phyloP scores from a whole-genome alignment of 441 rosid genomes.

The Isatis lusitanica region DNA sequence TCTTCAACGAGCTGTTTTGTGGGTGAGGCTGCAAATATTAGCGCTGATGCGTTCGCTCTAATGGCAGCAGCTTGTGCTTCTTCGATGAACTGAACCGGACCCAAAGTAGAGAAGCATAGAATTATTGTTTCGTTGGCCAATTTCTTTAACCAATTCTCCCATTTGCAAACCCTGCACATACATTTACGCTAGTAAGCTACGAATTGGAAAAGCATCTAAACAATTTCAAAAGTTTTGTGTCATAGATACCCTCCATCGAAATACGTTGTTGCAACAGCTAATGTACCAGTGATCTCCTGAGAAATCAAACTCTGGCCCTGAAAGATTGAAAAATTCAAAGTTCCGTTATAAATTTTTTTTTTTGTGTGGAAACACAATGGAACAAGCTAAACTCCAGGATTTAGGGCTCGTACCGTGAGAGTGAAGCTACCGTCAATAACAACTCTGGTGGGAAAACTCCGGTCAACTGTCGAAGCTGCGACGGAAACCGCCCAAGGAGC shows the following conservation, averaged over 20 bases:
- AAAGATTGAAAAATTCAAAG: not conserved
- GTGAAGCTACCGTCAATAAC: slow-evolving; percentile 32
- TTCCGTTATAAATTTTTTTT: not conserved
- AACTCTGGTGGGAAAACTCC: slow-evolving; percentile 48
- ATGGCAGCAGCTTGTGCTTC: slow-evolving; percentile 56
- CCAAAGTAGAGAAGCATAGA: slow-evolving; percentile 63
- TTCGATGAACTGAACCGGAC: slow-evolving; percentile 36
- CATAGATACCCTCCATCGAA: slow-evolving; percentile 49
- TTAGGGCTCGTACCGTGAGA: slow-evolving; percentile 13
- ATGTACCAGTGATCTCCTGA: slow-evolving; percentile 43
- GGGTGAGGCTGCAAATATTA: slow-evolving; percentile 59
- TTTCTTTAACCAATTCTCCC: slow-evolving; percentile 39
- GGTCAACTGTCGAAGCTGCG: slow-evolving; percentile 62
- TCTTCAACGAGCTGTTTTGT: slow-evolving; percentile 46
- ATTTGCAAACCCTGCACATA: slow-evolving; percentile 45
- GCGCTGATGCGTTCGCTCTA: slow-evolving; percentile 46
- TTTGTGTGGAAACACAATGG: no score
- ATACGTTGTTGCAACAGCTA: slow-evolving; percentile 43
- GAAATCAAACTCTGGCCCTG: slow-evolving; percentile 71
- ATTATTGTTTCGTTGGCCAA: slow-evolving; percentile 46
- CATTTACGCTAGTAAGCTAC: not conserved
- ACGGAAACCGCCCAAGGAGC: slow-evolving; percentile 65
- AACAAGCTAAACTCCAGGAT: no score
- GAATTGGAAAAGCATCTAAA: not conserved
- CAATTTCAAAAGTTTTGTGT: not conserved